Evolutionary conservation across 1,284 basidiomycete genomes (phyloP).

Genomic region (Cryptococcus sp.): DNA sequence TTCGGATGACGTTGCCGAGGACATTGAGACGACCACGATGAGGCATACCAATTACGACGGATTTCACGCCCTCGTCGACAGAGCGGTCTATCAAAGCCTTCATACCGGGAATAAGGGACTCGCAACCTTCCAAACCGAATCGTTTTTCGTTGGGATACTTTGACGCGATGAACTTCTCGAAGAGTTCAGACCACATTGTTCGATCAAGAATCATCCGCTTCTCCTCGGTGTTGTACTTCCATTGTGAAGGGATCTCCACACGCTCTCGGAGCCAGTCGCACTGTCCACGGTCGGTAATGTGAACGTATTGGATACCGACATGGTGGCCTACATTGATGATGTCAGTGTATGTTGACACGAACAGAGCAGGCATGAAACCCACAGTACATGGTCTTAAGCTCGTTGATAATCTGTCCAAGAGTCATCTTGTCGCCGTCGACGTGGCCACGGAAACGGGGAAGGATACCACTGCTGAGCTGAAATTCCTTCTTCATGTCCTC

Average conservation of each 20-base stretch:
- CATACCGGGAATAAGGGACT: constrained; percentile 97
- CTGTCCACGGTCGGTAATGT: constrained; percentile 97
- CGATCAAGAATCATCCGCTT: constrained; percentile 99
- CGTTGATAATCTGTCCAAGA: constrained; percentile 87
- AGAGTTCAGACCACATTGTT: constrained; percentile 98
- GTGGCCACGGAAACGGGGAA: constrained; percentile 79
- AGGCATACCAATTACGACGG: constrained; percentile 98
- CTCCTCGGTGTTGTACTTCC: constrained; percentile 97
- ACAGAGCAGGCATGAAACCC: constrained; percentile 41
- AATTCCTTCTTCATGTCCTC: constrained; percentile 93
- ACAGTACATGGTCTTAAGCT: constrained; percentile 95
- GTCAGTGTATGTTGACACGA: background rate
- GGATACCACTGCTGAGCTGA: constrained; percentile 89
- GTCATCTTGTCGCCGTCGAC: constrained; percentile 75
- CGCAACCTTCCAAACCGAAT: constrained; percentile 98
- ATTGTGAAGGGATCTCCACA: constrained; percentile 94
- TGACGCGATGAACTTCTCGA: constrained; percentile 97
- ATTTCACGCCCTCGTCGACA: constrained; percentile 92
- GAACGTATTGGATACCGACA: constrained; percentile 95
- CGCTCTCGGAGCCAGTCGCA: constrained; percentile 99
- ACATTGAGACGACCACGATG: constrained; percentile 98
- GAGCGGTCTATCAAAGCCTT: constrained; percentile 98
- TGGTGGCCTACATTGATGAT: constrained; percentile 66
- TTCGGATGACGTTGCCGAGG: constrained; percentile 96
- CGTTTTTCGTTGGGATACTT: constrained; percentile 99